Percentiles rank a stretch among this genome's conserved stretches.
phyloP scores from a whole-genome alignment of 441 rosid species.

The Bocquillonia castaneifolia region DNA sequence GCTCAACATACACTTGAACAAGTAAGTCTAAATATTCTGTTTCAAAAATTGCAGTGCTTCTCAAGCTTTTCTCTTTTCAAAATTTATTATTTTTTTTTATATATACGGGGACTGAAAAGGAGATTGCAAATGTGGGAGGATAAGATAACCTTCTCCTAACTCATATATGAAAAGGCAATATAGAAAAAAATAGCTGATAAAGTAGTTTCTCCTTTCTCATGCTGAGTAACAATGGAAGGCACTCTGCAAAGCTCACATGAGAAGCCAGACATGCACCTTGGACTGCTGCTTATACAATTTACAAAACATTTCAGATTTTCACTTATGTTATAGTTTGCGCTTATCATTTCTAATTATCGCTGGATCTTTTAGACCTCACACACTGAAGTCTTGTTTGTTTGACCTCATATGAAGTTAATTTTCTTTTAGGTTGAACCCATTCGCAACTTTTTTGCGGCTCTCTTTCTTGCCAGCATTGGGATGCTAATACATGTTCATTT shows the following conservation, averaged over 20 bases:
- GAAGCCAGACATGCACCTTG: not conserved
- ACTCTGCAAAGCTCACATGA: not conserved
- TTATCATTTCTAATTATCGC: not conserved
- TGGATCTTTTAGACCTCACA: not conserved
- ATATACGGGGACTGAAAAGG: not conserved
- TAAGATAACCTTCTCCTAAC: conserved; percentile 2
- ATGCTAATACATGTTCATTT: conserved; percentile 94
- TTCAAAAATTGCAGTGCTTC: conserved; percentile 12
- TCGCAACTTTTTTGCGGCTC: conserved; percentile 96
- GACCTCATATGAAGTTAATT: conserved; percentile 17
- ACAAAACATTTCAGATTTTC: not conserved
- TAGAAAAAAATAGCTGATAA: not conserved
- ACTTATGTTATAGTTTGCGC: not conserved
- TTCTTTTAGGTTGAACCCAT: conserved; percentile 81
- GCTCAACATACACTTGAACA: conserved; percentile 94
- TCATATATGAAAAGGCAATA: not conserved
- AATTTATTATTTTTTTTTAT: not conserved
- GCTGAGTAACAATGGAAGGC: not conserved
- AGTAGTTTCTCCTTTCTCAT: not conserved
- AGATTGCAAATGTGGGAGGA: not conserved
- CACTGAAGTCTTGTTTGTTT: not conserved
- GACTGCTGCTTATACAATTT: not conserved
- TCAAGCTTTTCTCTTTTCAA: not conserved
- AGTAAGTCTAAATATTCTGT: conserved; percentile 40
- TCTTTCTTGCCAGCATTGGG: conserved; percentile 97